Base-by-base conservation (phyloP, 2,329 filamentous ascomycete genomes). In the Aspergillus nomiae region DNA sequence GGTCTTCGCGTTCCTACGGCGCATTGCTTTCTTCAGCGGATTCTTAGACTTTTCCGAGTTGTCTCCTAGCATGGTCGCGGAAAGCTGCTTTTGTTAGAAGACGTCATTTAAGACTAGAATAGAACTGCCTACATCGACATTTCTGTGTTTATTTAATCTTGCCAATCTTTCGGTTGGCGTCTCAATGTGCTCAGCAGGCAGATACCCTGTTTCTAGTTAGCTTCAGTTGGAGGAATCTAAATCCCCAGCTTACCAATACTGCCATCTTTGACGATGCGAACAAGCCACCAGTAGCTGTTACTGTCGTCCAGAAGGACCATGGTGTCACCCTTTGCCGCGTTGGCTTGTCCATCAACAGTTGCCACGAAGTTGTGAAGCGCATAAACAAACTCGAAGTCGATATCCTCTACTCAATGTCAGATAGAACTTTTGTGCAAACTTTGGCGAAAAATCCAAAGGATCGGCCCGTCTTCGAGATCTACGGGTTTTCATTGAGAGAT, bases 211-310 rank as follows among this genome's bases (percentile, higher is more conserved):
- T 24, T 30, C 57, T 26, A 58, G 67, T 70, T 64, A 73, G 78
- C 56, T 26, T 26, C 10, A 71, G 82, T 55, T 46, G 19, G 26
- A 51, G 36, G 36, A 24, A 38, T 21, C 26, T 21, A 24, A 58
- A 28, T n/a, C 36, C 21, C 12, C 19, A 43, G 72, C 84, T 64
- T 77, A 89, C 88, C 88, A 78, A 99, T 99, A 76, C 93, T 98
- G 77, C 92, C 96, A 79, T 99, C 95, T 78, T 98, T 98, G 59
- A 98, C 94, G 53, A 99, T 92, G 68, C 94, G 87, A 16, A 99
- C 95, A 65, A 99, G 87, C 95, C 95, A 99, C 95, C 95, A 99
- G 78, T 99, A 99, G 80, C 94, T 98, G 81, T 99, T 99, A 81
- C 93, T 98, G 73, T 99, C 95, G 74, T 99, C 95, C 26, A 99